Base-by-base conservation (phyloP, 306 rosid genomes). In the Acmispon strigosus region DNA sequence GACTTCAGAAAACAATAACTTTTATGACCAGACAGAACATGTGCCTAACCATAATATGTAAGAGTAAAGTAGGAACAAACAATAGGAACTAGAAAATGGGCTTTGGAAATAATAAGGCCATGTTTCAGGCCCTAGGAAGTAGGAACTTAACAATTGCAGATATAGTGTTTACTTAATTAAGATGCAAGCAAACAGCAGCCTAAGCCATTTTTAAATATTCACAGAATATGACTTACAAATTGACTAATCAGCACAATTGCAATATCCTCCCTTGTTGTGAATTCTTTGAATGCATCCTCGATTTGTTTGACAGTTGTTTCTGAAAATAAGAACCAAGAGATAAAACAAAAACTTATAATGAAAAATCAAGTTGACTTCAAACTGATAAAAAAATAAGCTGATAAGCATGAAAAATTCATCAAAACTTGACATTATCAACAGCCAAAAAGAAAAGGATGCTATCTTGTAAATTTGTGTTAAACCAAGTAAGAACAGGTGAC, bases 201-300 rank as follows among this genome's bases (percentile, higher is more conserved):
- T 3, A 13, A 19, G 17, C 64, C 37, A 54, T 58, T 56, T 69
- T n/a, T 45, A 22, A 32, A 22, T 72, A 66, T 37, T 57, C 52
- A 66, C 14, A 70, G 59, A 57, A 75, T 54, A 58, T 22, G 79
- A 80, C 99, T 87, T 88, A 91, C 99, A 69, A 84, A 91, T 91
- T 94, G 97, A 81, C 99, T 91, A 68, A 94, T 94, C 79, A 91
- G 74, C 78, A 94, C 91, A 65, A 91, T 79, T 5, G 99, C 97
- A 37, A 91, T 75, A 61, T 94, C 92, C 57, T 94, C 99, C 82
- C 84, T 83, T 49, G 91, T 4, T 12, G 96, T 87, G 76, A 94
- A 94, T 71, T 94, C 99, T 74, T 89, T 94, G 85, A 91, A 94
- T 58, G 96, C 92, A 69, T 94, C 99, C 86, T 94, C 99, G 53